Percentiles rank a stretch among this genome's conserved stretches.
Evolutionary conservation across 129 eudicot species (phyloP).

Genomic region (Chrysanthemum seticuspe): DNA sequence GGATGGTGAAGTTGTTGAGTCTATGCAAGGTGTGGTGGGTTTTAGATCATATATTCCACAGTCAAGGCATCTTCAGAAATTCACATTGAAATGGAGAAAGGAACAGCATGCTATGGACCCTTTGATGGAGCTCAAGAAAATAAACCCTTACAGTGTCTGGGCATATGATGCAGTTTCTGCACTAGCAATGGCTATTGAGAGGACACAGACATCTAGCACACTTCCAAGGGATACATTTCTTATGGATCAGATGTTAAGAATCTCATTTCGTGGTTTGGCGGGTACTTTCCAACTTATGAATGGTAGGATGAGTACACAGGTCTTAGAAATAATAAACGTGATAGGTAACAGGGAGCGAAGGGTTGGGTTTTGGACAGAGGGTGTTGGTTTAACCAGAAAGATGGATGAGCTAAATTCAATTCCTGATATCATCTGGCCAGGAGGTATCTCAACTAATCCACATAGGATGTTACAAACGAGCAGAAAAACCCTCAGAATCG

Average conservation of each 20-base stretch:
- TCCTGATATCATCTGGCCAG: constrained; percentile 39
- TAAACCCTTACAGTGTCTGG: constrained; percentile 33
- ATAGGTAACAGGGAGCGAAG: constrained; percentile 25
- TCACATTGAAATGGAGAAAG: constrained; percentile 33
- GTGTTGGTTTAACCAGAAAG: constrained; percentile 24
- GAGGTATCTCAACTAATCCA: constrained; percentile 26
- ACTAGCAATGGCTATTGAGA: constrained; percentile 52
- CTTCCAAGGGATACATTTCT: constrained; percentile 21
- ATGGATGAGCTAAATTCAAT: constrained; percentile 5
- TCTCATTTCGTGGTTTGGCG: constrained; percentile 36
- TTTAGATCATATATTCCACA: constrained; percentile 40
- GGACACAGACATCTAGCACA: not conserved
- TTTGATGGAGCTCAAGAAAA: constrained; percentile 10
- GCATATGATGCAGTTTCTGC: constrained; percentile 54
- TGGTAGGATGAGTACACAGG: constrained; percentile 11
- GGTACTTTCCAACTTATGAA: constrained; percentile 37
- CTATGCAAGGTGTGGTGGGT: constrained; percentile 53
- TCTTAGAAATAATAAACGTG: constrained; percentile 38
- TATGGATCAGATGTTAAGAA: constrained; percentile 23
- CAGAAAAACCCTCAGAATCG: constrained; percentile 37
- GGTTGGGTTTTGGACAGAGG: constrained; percentile 25
- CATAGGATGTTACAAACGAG: constrained; percentile 21
- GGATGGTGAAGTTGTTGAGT: constrained; percentile 28
- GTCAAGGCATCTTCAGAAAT: constrained; percentile 25
- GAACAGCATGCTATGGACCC: not conserved